phyloP scores from a whole-genome alignment of 2,329 filamentous ascomycete species.

The Byssoonygena ceratinophila region DNA sequence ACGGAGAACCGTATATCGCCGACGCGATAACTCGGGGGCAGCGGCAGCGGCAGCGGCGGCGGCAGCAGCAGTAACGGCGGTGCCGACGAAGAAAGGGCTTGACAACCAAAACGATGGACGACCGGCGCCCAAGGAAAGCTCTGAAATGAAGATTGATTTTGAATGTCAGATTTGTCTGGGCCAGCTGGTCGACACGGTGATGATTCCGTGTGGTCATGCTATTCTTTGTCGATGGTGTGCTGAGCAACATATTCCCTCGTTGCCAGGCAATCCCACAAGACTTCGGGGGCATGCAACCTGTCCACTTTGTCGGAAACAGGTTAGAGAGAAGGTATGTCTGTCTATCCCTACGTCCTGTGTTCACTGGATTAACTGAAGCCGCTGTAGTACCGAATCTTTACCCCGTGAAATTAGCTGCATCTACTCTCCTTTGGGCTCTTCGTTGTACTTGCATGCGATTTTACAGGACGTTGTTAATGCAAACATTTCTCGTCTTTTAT shows the following conservation, averaged over 20 bases:
- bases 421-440: neutral
- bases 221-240: conserved; percentile 48
- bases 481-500: neutral
- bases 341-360: no score
- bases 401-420: neutral
- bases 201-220: conserved; percentile 46
- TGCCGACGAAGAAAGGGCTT: neutral
- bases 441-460: neutral
- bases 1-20: neutral
- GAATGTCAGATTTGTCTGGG: conserved; percentile 46
- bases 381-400: conserved; percentile 5
- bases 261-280: conserved; percentile 23
- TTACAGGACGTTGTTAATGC: neutral
- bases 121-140: conserved; percentile 40
- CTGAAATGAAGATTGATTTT: conserved; percentile 41
- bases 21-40: no score
- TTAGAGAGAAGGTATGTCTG: conserved; percentile 24
- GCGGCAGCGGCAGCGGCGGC: no score
- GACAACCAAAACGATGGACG: conserved; percentile 29
- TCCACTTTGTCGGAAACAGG: conserved; percentile 24
- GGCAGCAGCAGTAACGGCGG: neutral
- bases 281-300: conserved; percentile 18
- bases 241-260: conserved; percentile 39
- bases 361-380: no score
- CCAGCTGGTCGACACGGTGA: conserved; percentile 43